A percentile compares a stretch with the other conserved stretches of the same genome.
Conservation (phyloP, 495 filamentous ascomycete genomes). For the Neurospora hispaniola region DNA sequence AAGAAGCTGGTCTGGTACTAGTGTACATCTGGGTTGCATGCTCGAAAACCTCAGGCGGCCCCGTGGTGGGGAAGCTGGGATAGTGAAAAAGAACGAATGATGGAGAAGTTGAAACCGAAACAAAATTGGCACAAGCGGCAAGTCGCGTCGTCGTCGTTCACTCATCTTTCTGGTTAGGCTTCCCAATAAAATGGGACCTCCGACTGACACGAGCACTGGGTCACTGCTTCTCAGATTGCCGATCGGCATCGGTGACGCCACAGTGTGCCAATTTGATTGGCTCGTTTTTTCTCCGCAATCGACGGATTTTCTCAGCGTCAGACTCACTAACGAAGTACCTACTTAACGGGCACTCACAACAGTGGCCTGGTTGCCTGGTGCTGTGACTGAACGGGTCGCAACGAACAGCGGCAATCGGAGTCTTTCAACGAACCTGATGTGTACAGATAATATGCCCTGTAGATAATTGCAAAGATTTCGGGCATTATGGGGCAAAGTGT, state of each 20-base stretch:
- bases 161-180: background rate
- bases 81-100: background rate
- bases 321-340: background rate
- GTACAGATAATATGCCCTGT: no score
- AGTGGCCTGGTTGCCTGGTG: background rate
- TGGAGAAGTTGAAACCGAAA: background rate
- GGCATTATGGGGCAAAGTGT: no score
- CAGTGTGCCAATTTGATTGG: conserved; percentile 5
- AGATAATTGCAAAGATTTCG: no score
- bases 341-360: background rate
- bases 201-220: background rate
- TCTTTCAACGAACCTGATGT: no score
- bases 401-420: no score
- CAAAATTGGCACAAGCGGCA: background rate
- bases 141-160: background rate
- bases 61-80: background rate
- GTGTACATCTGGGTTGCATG: background rate
- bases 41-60: background rate
- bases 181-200: background rate
- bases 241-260: conserved; percentile 17
- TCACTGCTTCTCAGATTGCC: conserved; percentile 1
- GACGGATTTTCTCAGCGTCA: background rate
- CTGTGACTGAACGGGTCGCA: background rate
- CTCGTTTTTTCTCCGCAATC: background rate
- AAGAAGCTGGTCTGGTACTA: background rate